Evolutionary conservation across 1,139 yeast genomes (phyloP), one percentile per base, ranked within the genome.

Genomic region (Yarrowia galli): DNA sequence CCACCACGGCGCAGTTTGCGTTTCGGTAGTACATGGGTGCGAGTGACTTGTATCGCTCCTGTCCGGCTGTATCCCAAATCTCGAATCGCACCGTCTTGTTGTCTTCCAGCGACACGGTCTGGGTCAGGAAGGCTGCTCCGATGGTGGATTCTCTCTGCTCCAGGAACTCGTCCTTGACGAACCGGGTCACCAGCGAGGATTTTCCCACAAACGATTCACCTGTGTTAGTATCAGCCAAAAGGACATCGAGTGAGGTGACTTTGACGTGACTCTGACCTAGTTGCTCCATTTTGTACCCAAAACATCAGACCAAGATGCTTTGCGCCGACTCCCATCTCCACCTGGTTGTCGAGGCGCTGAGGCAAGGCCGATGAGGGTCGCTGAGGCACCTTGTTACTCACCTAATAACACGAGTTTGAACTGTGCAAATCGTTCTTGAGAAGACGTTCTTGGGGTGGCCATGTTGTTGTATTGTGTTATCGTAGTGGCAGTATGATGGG

Each of bases 121-220:
- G 98, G 18, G 99, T 93, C 69, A 95, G 82, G 77, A 95, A 95
- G 2, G 99, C 99, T 3, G 99, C 99, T 18, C 98, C 98, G 70
- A 95, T 95, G 9, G 98, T 95, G 28, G 97, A 91, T 79, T 95
- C 98, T 73, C 98, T 85, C 80, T 90, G 86, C 75, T 92, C 97
- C 74, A 93, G 97, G 77, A 95, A 96, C 38, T 96, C 91, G 77
- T 93, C 96, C 76, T 93, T 91, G 25, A 95, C 98, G 77, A 95
- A 96, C 73, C 99, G 83, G 74, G 92, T 90, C 32, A 95, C 99
- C 35, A 95, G 87, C 2, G 98, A 92, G 69, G 86, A 85, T 77
- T 95, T 95, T 67, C 99, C 99, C 53, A 95, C 99, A 0, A 99
- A 98, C 2, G 98, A 95, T 78, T 95, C 99, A 18, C 99, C 92